Conservation (phyloP, 495 filamentous ascomycete species). For the Corynascus novoguineensis region DNA sequence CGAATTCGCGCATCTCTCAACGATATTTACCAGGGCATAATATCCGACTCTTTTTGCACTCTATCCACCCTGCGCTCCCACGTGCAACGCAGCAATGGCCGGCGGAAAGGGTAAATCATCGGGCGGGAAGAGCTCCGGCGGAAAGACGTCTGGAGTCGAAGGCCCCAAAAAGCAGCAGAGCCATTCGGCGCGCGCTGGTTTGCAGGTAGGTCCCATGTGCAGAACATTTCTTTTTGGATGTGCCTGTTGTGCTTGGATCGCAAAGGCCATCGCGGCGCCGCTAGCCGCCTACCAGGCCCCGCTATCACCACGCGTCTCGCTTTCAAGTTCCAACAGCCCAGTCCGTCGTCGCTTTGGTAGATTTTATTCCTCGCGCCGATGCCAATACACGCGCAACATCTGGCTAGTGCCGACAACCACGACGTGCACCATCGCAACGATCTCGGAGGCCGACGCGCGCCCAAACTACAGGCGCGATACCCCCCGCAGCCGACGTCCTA, state of each 20-base stretch:
- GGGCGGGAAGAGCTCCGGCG: slow-evolving; percentile 77
- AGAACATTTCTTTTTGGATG: slow-evolving; percentile 4
- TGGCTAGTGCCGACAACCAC: background rate
- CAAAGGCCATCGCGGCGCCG: background rate
- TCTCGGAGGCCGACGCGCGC: too few relatives aligned
- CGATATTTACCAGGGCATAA: background rate
- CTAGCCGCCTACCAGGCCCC: background rate
- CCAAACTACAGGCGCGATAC: background rate
- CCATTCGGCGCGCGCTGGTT: slow-evolving; percentile 94
- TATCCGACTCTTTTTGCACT: slow-evolving; percentile 3
- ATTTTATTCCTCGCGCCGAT: background rate
- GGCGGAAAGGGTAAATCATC: slow-evolving; percentile 93
- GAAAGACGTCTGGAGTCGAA: slow-evolving; percentile 72
- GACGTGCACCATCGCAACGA: slow-evolving; percentile 3
- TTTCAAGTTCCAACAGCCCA: slow-evolving; percentile 5
- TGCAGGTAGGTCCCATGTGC: slow-evolving; percentile 71
- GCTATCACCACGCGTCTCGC: slow-evolving; percentile 19
- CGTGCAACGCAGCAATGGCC: slow-evolving; percentile 45
- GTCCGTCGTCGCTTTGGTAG: background rate
- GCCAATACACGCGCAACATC: background rate
- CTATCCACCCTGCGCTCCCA: slow-evolving; percentile 27
- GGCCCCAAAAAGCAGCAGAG: slow-evolving; percentile 89
- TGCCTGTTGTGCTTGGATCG: background rate
- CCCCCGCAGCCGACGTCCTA: background rate
- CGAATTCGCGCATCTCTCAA: slow-evolving; percentile 10